Evolutionary conservation across 441 rosid species (phyloP).

Genomic region (Pelargonium hybrid): DNA sequence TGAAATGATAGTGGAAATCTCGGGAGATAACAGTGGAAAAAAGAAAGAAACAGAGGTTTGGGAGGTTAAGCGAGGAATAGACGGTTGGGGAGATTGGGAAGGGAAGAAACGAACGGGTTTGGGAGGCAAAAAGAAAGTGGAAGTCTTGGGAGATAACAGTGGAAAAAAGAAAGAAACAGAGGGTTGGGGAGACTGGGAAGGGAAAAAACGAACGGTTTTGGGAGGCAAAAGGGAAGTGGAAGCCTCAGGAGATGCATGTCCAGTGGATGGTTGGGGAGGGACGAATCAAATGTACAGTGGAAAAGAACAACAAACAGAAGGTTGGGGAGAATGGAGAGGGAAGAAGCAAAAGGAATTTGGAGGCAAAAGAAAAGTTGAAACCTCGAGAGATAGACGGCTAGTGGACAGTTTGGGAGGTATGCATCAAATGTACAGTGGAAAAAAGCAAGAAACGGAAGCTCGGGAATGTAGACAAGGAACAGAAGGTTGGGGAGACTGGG

Average conservation of each 20-base stretch:
- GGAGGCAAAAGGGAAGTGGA: neutral
- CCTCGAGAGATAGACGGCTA: neutral
- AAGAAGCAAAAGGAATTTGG: neutral
- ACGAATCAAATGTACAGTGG: neutral
- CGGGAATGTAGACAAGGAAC: too few relatives aligned
- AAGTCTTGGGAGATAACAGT: too few relatives aligned
- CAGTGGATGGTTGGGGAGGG: neutral
- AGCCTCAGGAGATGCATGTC: neutral
- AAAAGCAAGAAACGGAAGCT: neutral
- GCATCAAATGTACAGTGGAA: too few relatives aligned
- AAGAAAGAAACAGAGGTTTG: neutral
- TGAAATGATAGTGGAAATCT: too few relatives aligned
- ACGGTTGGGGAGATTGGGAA: neutral
- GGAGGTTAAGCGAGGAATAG: neutral
- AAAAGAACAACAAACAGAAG: neutral
- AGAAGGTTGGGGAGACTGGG: constrained; percentile 9
- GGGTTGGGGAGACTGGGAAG: constrained; percentile 6
- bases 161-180: neutral
- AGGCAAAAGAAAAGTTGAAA: neutral
- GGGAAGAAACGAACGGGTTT: too few relatives aligned
- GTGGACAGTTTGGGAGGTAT: too few relatives aligned
- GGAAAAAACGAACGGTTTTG: neutral
- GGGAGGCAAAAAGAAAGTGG: too few relatives aligned
- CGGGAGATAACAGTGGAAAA: neutral
- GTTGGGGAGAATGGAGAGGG: constrained; percentile 5